Evolutionary conservation across 768 basidiomycete species (phyloP).

Genomic region (Lactarius indigo): DNA sequence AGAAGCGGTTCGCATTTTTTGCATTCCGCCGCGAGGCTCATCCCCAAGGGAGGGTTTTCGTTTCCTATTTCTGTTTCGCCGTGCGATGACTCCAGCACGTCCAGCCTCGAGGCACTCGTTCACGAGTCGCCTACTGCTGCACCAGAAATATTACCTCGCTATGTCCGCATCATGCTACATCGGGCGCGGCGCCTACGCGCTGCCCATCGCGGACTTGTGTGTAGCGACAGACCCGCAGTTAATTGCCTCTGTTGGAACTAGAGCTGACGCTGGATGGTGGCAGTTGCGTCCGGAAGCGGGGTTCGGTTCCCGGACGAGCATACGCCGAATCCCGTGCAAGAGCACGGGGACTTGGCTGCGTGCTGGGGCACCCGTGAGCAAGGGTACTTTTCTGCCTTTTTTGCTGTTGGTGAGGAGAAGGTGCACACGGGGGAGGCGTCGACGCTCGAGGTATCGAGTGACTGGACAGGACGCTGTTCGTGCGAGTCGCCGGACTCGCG

Average conservation of each 20-base stretch:
- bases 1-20: slow-evolving; percentile 31
- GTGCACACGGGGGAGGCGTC: not conserved
- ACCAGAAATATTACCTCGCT: slow-evolving; percentile 53
- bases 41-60: slow-evolving; percentile 30
- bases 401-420: slow-evolving; percentile 1
- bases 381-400: slow-evolving; percentile 30
- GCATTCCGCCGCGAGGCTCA: slow-evolving; percentile 47
- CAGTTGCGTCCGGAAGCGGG: slow-evolving; percentile 25
- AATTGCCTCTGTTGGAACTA: not conserved
- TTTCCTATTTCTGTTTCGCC: not conserved
- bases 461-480: slow-evolving; percentile 60
- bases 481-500: slow-evolving; percentile 24
- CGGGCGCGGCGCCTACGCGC: slow-evolving; percentile 48
- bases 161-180: slow-evolving; percentile 46
- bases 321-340: slow-evolving; percentile 46
- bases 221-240: slow-evolving; percentile 25
- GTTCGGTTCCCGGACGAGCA: slow-evolving; percentile 59
- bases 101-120: slow-evolving; percentile 33
- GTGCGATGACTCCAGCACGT: not conserved
- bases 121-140: slow-evolving; percentile 46
- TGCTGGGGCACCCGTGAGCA: slow-evolving; percentile 39
- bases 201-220: slow-evolving; percentile 51
- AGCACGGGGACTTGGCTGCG: slow-evolving; percentile 43
- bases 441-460: slow-evolving; percentile 44
- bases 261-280: not conserved